Evolutionary conservation across 2,329 filamentous ascomycete genomes (phyloP), one percentile per base, ranked within the genome.

Genomic region (Zymoseptoria pseudotritici): DNA sequence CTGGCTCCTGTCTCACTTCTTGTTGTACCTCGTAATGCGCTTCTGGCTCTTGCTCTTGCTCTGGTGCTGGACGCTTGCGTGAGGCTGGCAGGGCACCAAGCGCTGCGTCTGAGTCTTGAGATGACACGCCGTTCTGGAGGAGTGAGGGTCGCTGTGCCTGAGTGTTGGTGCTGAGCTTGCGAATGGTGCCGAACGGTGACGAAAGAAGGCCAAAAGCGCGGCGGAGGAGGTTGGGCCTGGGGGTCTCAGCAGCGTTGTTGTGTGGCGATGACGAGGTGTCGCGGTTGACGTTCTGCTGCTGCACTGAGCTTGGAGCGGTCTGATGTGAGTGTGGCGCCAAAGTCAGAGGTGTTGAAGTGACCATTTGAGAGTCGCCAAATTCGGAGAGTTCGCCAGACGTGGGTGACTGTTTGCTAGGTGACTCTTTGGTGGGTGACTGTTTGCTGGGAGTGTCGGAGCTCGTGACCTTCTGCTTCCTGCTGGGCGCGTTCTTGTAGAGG

Each of bases 21-120:
- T 46, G 36, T n/a, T 46, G 36, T n/a, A 46, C 36, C 53, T 53
- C 53, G 49, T 60, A 21, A 31, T 58, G 24, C 55, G 61, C 49
- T 46, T 57, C 53, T 51, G 59, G 58, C 53, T 57, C 55, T 51
- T 52, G 42, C 53, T 61, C 62, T 49, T 50, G 55, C 54, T 60
- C 61, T 63, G 63, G 59, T 56, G 66, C 66, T 42, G 63, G 50
- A 17, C 66, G 64, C 62, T 69, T 68, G 55, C 66, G 65, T 21
- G 61, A 63, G n/a, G 58, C 56, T 54, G 65, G 63, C n/a, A 66
- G 56, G 55, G 58, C 53, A 55, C 59, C 65, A 19, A 65, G 55
- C 13, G 24, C 11, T 46, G 4, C 13, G 3, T 4, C 13, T 2
- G 36, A 46, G 7, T 4, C 36, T 46, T 46, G 13, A 5, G 36